phyloP scores from a whole-genome alignment of 2,329 filamentous ascomycete species.

The Phialophora macrospora region DNA sequence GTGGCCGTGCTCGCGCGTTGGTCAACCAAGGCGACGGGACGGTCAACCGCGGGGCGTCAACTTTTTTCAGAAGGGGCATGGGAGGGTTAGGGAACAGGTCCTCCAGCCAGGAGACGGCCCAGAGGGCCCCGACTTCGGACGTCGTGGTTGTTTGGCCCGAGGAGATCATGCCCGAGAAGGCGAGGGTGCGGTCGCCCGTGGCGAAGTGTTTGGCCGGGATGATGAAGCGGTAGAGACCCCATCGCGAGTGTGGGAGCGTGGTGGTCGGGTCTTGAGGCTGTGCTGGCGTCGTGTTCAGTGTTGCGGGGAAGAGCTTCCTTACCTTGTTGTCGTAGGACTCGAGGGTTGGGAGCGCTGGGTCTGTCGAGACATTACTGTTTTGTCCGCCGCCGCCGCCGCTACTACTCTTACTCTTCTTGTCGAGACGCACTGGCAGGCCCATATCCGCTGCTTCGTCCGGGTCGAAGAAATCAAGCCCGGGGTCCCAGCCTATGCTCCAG shows the following conservation, averaged over 20 bases:
- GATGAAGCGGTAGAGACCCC: conserved; percentile 13
- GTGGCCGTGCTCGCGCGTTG: too few relatives aligned
- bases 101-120: conserved; percentile 25
- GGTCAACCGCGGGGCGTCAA: neutral
- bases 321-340: conserved; percentile 12
- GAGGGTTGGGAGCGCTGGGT: neutral
- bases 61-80: conserved; percentile 8
- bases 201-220: conserved; percentile 11
- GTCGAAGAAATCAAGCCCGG: conserved; percentile 5
- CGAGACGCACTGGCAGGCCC: conserved; percentile 4
- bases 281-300: conserved; percentile 4
- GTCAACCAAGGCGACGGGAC: neutral
- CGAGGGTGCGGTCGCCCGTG: conserved; percentile 16
- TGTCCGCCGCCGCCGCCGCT: too few relatives aligned
- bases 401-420: neutral
- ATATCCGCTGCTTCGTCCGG: conserved; percentile 5
- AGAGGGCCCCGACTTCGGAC: conserved; percentile 17
- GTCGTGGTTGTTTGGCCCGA: conserved; percentile 17
- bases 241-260: conserved; percentile 1
- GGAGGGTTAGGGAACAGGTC: conserved; percentile 1
- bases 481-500: conserved; percentile 13
- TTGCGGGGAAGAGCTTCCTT: conserved; percentile 8
- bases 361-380: neutral
- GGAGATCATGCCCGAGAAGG: conserved; percentile 19
- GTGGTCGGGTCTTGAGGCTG: conserved; percentile 6